Evolutionary conservation across 306 rosid species (phyloP), one percentile per base, ranked within the genome.

Genomic region (Vigna hirtella): DNA sequence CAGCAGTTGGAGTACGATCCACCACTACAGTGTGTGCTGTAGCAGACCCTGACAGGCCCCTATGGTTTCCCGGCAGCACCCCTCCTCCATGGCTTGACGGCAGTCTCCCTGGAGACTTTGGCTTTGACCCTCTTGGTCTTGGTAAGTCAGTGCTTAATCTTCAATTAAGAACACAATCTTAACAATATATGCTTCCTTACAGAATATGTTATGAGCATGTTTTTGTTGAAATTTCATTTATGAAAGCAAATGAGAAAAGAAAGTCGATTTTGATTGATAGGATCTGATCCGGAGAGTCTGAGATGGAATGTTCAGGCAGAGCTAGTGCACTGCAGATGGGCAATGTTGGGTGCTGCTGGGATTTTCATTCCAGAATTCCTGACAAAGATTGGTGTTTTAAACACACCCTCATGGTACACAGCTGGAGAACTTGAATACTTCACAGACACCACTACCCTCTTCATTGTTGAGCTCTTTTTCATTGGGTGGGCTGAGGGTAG

Each of bases 51-150:
- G 52, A 76, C 28, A 63, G 80, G 9, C 80, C 80, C 4, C 64
- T 76, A 16, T 76, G 80, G 80, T 76, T 76, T 51, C 80, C 80
- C 14, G 80, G 80, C 38, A 76, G 80, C 80, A 64, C 52, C 42
- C 80, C 80, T 76, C 80, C 80, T 63, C 80, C 80, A 64, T 76
- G 80, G 80, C 80, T 76, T 34, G 80, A 76, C 34, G 80, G 80
- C 52, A 76, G 42, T 64, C 80, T 76, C 40, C 80, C 80, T 0
- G 96, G 89, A 15, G 96, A 91, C 87, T 91, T 91, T 53, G 96
- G 96, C 13, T 91, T 91, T 69, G 96, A 91, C 68, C 96, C 96
- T 38, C 89, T 91, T 55, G 96, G 96, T 63, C 91, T 91, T 7
- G 58, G 79, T 74, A 45, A 61, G 78, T 55, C 3, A 59, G 69